These are phyloP conservation scores for Phaeoacremonium minimum DNA, from an alignment of 2,329 filamentous ascomycete species.

Conservation along the genomic window DNA sequence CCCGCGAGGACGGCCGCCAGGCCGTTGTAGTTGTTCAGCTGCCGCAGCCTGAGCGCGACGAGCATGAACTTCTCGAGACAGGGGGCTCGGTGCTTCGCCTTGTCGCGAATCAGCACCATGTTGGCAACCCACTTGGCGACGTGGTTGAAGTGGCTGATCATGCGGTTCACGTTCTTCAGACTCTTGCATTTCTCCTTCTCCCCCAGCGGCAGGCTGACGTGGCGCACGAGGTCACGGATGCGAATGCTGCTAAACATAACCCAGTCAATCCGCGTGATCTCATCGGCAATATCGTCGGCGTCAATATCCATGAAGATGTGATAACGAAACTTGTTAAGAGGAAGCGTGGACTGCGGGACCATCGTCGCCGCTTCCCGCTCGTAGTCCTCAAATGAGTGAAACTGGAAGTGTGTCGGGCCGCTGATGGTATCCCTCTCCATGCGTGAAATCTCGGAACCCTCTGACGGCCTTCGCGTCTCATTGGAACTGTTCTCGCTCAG, in stretches of 20 bases:
- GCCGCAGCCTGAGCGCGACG: conserved; percentile 78
- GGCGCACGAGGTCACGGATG: conserved; percentile 86
- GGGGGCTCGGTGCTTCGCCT: conserved; percentile 87
- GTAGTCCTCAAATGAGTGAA: conserved; percentile 71
- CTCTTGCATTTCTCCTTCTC: conserved; percentile 72
- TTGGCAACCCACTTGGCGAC: conserved; percentile 78
- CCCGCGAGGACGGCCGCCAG: conserved; percentile 91
- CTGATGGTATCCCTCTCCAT: conserved; percentile 30
- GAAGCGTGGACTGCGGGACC: conserved; percentile 63
- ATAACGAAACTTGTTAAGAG: conserved; percentile 82
- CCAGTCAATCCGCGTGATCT: conserved; percentile 96
- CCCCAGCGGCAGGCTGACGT: conserved; percentile 71
- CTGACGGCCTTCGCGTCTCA: conserved; percentile 36
- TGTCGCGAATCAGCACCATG: conserved; percentile 84
- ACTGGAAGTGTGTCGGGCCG: conserved; percentile 44
- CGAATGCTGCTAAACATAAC: conserved; percentile 95
- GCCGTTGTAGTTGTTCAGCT: conserved; percentile 95
- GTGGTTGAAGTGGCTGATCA: conserved; percentile 91
- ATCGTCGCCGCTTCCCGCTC: conserved; percentile 72
- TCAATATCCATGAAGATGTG: conserved; percentile 84
- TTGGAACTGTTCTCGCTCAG: conserved; percentile 38
- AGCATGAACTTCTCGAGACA: conserved; percentile 96
- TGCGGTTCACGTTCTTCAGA: conserved; percentile 83
- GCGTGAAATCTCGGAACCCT: conserved; percentile 38
- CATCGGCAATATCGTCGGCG: conserved; percentile 81